phyloP scores from a whole-genome alignment of 2,329 filamentous ascomycete species.

The Cercospora sojina region DNA sequence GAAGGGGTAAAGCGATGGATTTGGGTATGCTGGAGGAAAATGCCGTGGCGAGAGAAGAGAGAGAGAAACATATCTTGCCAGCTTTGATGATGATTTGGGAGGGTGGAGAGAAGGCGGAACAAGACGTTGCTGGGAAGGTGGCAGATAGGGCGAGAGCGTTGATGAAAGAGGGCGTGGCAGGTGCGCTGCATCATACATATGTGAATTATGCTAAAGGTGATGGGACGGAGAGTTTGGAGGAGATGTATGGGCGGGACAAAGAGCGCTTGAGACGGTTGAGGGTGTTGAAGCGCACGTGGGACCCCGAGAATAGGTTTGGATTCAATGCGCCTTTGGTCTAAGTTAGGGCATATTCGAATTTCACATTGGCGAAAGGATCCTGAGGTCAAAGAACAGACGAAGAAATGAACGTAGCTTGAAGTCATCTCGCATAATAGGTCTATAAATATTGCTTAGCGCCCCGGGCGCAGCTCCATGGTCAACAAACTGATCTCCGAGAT shows the following conservation, averaged over 20 bases:
- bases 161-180: neutral
- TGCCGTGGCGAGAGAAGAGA: neutral
- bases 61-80: neutral
- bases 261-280: neutral
- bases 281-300: neutral
- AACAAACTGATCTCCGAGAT: neutral
- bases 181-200: neutral
- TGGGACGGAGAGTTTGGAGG: neutral
- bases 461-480: neutral
- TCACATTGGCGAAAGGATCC: no score
- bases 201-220: conserved; percentile 1
- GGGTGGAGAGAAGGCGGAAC: neutral
- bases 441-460: no score
- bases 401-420: no score
- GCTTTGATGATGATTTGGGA: neutral
- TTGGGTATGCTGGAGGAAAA: neutral
- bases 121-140: neutral
- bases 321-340: conserved; percentile 7
- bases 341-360: neutral
- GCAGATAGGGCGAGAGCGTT: neutral
- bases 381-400: no score
- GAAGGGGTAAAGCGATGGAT: neutral
- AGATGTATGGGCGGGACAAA: conserved; percentile 5
- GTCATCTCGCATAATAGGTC: no score
- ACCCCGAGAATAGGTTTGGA: neutral